Base-by-base conservation (phyloP, 345 rosid species). In the Limnanthes douglasii region DNA sequence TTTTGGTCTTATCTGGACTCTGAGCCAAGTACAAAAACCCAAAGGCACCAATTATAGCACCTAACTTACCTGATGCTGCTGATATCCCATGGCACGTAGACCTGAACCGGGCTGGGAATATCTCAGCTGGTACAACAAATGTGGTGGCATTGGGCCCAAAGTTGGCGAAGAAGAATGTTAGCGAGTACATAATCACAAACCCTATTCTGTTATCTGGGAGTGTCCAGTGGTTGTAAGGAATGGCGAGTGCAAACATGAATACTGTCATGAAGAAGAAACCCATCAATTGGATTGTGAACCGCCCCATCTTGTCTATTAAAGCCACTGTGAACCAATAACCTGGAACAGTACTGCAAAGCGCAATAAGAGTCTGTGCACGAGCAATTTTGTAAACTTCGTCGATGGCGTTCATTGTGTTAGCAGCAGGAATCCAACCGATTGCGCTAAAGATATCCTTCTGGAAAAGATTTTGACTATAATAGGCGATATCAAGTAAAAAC, bases 181-280 rank as follows among this genome's bases (percentile, higher is more conserved):
- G 16, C 1, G 77, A 60, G 55, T 69, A 73, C 41, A 73, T 29
- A 5, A 49, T 27, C 16, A 73, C 59, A 18, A 73, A 73, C 1
- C 73, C 73, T 5, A 51, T 54, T 18, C 50, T 32, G 45, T 69
- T 62, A 0, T 20, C 44, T 20, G 34, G 45, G 4, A 21, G 45
- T 4, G 60, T 57, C 82, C 82, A 73, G 60, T 69, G 64, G 18
- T 66, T 7, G 62, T 73, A 66, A 15, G 77, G 82, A 20, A 72
- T 51, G 0, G 80, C 80, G 1, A 72, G 50, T 2, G 75, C 79
- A 21, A 72, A 64, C 75, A 65, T 72, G 47, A 72, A 68, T 7
- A 59, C 81, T 5, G 81, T 65, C 81, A 73, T 73, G 61, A 68
- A 61, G 61, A 73, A 73, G 68, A 73, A 73, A 1, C 76, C 76